A percentile compares a stretch with the other conserved stretches of the same genome.
These are phyloP conservation scores for Halenospora varia DNA, from an alignment of 495 filamentous ascomycete genomes.

Conservation along the genomic window DNA sequence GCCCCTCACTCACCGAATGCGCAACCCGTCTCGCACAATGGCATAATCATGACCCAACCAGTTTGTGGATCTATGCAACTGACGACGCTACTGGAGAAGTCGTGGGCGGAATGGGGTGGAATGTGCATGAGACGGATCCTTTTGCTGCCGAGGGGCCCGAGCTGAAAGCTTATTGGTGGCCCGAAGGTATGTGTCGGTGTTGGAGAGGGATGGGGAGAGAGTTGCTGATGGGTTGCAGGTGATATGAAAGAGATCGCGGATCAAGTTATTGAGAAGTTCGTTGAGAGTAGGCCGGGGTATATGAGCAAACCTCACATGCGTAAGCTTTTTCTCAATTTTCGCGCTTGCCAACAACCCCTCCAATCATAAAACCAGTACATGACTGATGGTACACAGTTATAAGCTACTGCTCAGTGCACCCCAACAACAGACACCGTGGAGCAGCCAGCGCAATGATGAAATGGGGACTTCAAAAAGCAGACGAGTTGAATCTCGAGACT, in stretches of 20 bases:
- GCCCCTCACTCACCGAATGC: neutral
- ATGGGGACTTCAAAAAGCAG: conserved; percentile 38
- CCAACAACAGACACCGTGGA: conserved; percentile 33
- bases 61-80: neutral
- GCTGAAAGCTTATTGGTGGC: neutral
- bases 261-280: neutral
- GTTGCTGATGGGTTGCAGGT: neutral
- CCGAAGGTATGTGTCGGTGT: neutral
- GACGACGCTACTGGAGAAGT: conserved; percentile 32
- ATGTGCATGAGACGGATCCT: conserved; percentile 27
- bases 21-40: neutral
- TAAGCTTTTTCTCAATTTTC: neutral
- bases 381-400: too few relatives aligned
- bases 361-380: too few relatives aligned
- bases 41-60: neutral
- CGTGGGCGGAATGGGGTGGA: conserved; percentile 25
- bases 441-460: conserved; percentile 32
- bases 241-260: neutral
- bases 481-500: conserved; percentile 33
- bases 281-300: neutral
- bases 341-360: neutral
- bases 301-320: neutral
- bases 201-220: neutral
- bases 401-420: conserved; percentile 25
- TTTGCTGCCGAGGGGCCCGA: neutral